Evolutionary conservation across 768 basidiomycete species (phyloP).

Genomic region (Macrolepiota fuliginosa): DNA sequence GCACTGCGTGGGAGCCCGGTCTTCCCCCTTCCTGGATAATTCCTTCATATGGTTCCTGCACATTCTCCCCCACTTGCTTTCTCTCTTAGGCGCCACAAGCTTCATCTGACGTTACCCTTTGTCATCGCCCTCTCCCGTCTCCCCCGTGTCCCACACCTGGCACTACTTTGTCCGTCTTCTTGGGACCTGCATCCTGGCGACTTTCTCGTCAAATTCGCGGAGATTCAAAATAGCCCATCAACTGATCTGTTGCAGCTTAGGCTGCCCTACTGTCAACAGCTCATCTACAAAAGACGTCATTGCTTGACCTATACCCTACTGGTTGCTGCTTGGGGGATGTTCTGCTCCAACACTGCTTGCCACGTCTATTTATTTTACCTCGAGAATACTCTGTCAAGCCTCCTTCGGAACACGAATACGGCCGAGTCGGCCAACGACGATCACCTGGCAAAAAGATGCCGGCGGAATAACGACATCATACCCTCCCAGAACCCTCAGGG

Average conservation of each 20-base stretch:
- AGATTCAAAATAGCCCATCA: not conserved
- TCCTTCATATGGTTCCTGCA: not conserved
- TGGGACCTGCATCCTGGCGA: not conserved
- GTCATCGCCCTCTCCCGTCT: not conserved
- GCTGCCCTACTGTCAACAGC: not conserved
- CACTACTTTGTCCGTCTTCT: not conserved
- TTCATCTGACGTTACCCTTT: not conserved
- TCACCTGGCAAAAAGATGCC: not conserved
- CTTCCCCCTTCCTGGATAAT: constrained; percentile 2
- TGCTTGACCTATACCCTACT: not conserved
- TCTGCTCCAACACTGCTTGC: not conserved
- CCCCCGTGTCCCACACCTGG: not conserved
- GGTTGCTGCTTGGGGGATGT: not conserved
- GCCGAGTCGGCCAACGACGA: not conserved
- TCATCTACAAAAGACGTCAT: not conserved
- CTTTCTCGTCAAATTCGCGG: not conserved
- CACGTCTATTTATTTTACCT: not conserved
- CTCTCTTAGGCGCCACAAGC: not conserved
- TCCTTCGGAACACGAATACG: not conserved
- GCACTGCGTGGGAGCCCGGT: constrained; percentile 8
- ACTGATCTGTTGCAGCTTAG: not conserved
- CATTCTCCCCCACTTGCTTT: not conserved
- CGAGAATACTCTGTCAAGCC: not conserved
- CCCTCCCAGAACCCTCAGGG: not conserved
- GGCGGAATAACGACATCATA: constrained; percentile 8